Evolutionary conservation across 257 asterid species (phyloP), one percentile per base, ranked within the genome.

Genomic region (Solanum infundibuliforme): DNA sequence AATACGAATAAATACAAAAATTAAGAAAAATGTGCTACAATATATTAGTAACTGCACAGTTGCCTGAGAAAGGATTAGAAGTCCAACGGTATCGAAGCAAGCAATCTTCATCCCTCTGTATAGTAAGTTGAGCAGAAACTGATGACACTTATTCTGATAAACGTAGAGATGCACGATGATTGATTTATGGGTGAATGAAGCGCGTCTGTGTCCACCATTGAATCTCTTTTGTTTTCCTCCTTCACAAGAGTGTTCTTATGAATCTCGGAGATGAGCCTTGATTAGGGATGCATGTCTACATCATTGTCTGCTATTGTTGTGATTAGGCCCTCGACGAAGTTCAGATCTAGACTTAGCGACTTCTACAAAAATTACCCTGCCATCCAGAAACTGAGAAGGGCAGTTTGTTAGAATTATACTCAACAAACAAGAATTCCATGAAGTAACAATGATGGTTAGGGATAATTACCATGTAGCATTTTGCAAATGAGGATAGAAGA

Each of bases 291-390:
- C 39, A 81, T 81, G 41, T 31, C 85, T 46, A 46, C 85, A 73
- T 89, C 89, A 79, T 86, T 87, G 89, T 36, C 85, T 79, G 35
- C 87, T 86, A 58, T 79, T 88, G 60, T 90, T 89, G 69, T 90
- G 92, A 88, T 88, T 87, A 86, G 31, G 55, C 86, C 90, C 90
- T 86, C 75, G 91, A 10, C 89, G 91, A 62, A 88, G 91, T 85
- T 92, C 93, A 16, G 93, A 86, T 89, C 93, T 93, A 60, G 96
- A 76, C 89, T 93, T 95, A 43, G 98, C 96, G 18, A 90, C 89
- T 92, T 95, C 98, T 74, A 94, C 98, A 52, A 95, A 95, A 36
- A 95, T 95, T 7, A 96, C 98, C 76, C 98, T 90, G 65, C 98
- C 98, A 91, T 96, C 98, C 87, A 94, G 92, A 89, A 95, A 96